These are phyloP conservation scores for Golubevia pallescens DNA, from an alignment of 1,284 basidiomycete genomes.

Conservation along the genomic window DNA sequence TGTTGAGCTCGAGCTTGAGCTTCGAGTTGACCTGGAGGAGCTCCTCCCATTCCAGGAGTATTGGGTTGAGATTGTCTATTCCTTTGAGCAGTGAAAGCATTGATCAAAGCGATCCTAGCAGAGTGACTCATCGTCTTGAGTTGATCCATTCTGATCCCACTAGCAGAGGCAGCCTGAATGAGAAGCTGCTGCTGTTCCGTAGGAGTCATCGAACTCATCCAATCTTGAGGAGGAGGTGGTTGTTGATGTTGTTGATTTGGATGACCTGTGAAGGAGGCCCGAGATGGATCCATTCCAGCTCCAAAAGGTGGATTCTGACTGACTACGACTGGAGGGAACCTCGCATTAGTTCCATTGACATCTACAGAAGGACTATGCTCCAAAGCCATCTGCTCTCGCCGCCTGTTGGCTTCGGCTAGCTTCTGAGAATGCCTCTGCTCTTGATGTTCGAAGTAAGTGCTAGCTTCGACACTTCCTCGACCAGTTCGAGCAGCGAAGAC, in stretches of 20 bases:
- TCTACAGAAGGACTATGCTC: constrained; percentile 5
- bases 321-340: constrained; percentile 38
- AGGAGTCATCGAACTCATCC: too few relatives aligned
- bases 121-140: constrained; percentile 51
- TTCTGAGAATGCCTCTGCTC: constrained; percentile 44
- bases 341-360: constrained; percentile 2
- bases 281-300: too few relatives aligned
- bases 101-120: not conserved
- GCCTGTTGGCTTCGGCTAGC: constrained; percentile 25
- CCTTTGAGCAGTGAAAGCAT: not conserved
- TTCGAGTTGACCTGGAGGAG: too few relatives aligned
- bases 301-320: not conserved
- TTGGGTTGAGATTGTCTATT: constrained; percentile 4
- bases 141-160: constrained; percentile 52
- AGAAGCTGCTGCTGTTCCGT: constrained; percentile 49
- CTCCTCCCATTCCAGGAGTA: not conserved
- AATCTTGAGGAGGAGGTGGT: too few relatives aligned
- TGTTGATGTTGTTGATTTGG: too few relatives aligned
- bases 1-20: constrained; percentile 1
- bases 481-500: constrained; percentile 53
- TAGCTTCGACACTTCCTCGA: constrained; percentile 38
- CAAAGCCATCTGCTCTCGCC: constrained; percentile 16
- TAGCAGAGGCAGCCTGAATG: constrained; percentile 42
- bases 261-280: too few relatives aligned
- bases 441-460: constrained; percentile 45